Evolutionary conservation across 768 basidiomycete species (phyloP).

Genomic region (Gloeopeniophorella convolvens): DNA sequence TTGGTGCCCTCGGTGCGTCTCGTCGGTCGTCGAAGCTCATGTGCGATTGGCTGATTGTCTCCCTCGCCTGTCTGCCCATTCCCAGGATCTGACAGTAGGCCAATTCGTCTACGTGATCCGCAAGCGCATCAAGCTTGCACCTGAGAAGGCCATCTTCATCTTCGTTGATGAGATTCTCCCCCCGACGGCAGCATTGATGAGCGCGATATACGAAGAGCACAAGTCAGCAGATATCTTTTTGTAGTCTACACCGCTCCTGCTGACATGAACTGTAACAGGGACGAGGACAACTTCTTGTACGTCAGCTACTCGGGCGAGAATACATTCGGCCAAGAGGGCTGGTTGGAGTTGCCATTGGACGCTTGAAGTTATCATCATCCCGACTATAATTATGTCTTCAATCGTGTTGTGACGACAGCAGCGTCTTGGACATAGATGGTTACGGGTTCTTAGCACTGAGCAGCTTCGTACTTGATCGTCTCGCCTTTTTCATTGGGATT

Average conservation of each 20-base stretch:
- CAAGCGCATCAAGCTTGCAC: constrained; percentile 99
- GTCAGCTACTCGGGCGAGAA: constrained; percentile 99
- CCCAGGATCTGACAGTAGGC: constrained; percentile 89
- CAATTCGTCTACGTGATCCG: constrained; percentile 99
- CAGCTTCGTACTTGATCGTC: not conserved
- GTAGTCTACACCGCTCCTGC: not conserved
- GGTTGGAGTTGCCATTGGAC: constrained; percentile 20
- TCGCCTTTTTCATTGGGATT: not conserved
- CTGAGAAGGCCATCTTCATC: constrained; percentile 99
- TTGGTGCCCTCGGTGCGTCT: constrained; percentile 86
- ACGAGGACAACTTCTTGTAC: constrained; percentile 98
- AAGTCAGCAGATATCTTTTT: constrained; percentile 47
- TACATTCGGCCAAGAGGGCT: constrained; percentile 58
- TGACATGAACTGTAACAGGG: constrained; percentile 44
- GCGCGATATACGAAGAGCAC: constrained; percentile 98
- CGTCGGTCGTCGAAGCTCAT: constrained; percentile 6
- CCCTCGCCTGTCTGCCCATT: not conserved
- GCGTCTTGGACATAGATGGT: constrained; percentile 11
- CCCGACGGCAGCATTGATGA: constrained; percentile 97
- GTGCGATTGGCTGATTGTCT: constrained; percentile 9
- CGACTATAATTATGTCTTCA: constrained; percentile 17
- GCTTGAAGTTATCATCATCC: constrained; percentile 9
- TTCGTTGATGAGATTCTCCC: constrained; percentile 99
- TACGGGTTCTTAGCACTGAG: not conserved
- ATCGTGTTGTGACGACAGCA: constrained; percentile 10